Conservation (phyloP, 2,329 filamentous ascomycete species). For the Clarireedia homoeocarpa region DNA sequence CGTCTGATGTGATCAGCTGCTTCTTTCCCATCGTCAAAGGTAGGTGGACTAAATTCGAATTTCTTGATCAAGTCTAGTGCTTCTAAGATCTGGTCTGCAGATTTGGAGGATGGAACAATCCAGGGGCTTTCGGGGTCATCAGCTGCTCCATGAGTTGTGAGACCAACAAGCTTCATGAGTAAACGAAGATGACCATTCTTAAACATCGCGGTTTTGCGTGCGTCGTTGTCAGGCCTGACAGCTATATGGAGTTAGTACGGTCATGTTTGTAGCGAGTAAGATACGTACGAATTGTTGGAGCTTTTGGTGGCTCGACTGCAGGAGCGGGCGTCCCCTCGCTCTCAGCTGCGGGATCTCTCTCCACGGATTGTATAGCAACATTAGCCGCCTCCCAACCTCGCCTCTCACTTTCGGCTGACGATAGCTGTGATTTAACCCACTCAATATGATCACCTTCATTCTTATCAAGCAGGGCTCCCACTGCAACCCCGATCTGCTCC, state of each 20-base stretch:
- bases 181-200: conserved; percentile 84
- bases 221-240: conserved; percentile 49
- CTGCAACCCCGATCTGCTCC: conserved; percentile 67
- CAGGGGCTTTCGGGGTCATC: conserved; percentile 72
- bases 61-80: conserved; percentile 66
- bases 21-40: conserved; percentile 59
- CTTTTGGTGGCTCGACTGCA: conserved; percentile 29
- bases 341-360: conserved; percentile 32
- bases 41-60: conserved; percentile 69
- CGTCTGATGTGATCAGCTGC: conserved; percentile 75
- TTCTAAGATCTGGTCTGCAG: conserved; percentile 58
- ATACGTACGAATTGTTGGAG: conserved; percentile 47
- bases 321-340: conserved; percentile 27
- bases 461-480: conserved; percentile 73
- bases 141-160: conserved; percentile 47
- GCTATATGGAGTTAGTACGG: conserved; percentile 21
- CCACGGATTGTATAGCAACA: conserved; percentile 45
- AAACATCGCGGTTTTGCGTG: conserved; percentile 68
- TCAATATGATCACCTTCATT: conserved; percentile 66
- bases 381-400: conserved; percentile 70
- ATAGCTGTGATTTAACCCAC: conserved; percentile 72
- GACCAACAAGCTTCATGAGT: conserved; percentile 68
- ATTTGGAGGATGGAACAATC: conserved; percentile 62
- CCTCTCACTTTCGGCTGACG: conserved; percentile 62
- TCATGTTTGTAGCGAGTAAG: neutral